phyloP scores from a whole-genome alignment of 495 filamentous ascomycete genomes.

The Penicillium pulvis region DNA sequence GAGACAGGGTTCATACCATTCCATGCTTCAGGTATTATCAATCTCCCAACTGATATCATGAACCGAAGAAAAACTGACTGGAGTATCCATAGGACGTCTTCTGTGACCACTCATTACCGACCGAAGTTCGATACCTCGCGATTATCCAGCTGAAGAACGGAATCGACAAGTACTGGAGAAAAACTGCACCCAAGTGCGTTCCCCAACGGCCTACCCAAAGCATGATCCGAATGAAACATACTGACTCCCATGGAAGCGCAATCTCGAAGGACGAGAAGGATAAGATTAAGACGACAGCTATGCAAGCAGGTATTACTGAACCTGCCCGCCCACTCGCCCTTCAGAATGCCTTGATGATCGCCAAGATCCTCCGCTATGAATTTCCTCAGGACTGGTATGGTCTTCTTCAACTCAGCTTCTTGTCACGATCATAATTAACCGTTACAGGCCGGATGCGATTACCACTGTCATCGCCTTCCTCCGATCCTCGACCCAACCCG shows the following conservation, averaged over 20 bases:
- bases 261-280: conserved; percentile 75
- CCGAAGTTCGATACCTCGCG: conserved; percentile 80
- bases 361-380: conserved; percentile 86
- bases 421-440: conserved; percentile 13
- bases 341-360: conserved; percentile 83
- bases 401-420: not conserved
- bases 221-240: not conserved
- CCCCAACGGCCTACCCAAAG: not conserved
- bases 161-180: conserved; percentile 91
- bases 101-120: conserved; percentile 71
- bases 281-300: conserved; percentile 68
- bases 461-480: conserved; percentile 61
- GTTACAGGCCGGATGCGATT: conserved; percentile 49
- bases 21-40: conserved; percentile 66
- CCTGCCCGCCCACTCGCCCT: conserved; percentile 70
- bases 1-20: conserved; percentile 69
- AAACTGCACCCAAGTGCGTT: conserved; percentile 62
- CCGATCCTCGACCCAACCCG: conserved; percentile 48
- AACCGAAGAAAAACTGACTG: conserved; percentile 5
- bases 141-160: conserved; percentile 95
- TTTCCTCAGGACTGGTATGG: conserved; percentile 79
- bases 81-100: conserved; percentile 62
- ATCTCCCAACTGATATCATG: not conserved
- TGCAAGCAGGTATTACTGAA: conserved; percentile 74
- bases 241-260: conserved; percentile 50